phyloP scores from a whole-genome alignment of 176 grass and related monocot species.

The Bothriochloa decipiens region DNA sequence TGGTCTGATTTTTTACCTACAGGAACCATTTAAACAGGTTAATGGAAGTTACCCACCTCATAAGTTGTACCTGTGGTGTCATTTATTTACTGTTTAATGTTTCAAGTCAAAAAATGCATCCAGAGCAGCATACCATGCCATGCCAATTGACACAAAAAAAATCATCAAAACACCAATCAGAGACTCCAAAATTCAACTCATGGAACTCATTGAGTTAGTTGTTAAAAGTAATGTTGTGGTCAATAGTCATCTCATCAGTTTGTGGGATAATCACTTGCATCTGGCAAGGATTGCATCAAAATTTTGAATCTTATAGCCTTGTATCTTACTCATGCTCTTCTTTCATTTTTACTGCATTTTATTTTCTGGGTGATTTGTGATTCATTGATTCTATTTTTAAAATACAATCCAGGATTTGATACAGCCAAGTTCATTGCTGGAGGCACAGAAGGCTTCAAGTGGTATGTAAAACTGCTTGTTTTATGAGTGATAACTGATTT shows the following conservation, averaged over 20 bases:
- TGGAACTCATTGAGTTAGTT: neutral
- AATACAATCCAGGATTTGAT: slow-evolving; percentile 48
- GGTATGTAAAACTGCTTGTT: slow-evolving; percentile 49
- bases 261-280: neutral
- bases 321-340: neutral
- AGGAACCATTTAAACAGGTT: neutral
- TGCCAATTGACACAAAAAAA: slow-evolving; percentile 1
- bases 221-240: neutral
- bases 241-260: neutral
- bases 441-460: slow-evolving; percentile 51
- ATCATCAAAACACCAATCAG: neutral
- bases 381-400: slow-evolving; percentile 13
- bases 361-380: slow-evolving; percentile 20
- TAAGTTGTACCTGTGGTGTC: neutral
- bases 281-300: neutral
- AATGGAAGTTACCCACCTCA: neutral
- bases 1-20: neutral
- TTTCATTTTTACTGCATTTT: neutral
- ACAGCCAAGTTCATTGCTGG: slow-evolving; percentile 36
- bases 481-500: neutral
- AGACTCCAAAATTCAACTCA: slow-evolving; percentile 19
- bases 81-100: slow-evolving; percentile 14
- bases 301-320: neutral
- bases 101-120: slow-evolving; percentile 8
- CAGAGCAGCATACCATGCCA: neutral